Conservation (phyloP, 2,329 filamentous ascomycete species). For the Clonostachys solani region DNA sequence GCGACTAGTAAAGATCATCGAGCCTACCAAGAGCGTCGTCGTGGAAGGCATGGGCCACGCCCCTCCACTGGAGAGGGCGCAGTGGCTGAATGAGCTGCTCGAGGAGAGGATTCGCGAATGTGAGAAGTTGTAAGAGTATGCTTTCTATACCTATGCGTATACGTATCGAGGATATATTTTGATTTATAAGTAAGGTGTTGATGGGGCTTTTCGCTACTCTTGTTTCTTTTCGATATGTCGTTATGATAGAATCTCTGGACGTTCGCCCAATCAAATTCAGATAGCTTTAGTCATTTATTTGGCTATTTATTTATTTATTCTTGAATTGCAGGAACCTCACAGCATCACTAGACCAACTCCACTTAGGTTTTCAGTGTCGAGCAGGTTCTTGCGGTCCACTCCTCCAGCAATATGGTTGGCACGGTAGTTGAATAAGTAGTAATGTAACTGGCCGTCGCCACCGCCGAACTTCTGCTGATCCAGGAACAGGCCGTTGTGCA, state of each 20-base stretch:
- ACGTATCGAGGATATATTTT: neutral
- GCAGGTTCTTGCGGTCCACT: conserved; percentile 71
- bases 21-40: conserved; percentile 57
- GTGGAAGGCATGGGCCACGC: conserved; percentile 75
- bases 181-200: too few relatives aligned
- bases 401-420: conserved; percentile 82
- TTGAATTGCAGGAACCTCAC: conserved; percentile 14
- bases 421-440: conserved; percentile 97
- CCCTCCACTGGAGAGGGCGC: conserved; percentile 64
- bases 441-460: conserved; percentile 92
- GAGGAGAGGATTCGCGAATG: conserved; percentile 49
- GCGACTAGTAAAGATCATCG: conserved; percentile 60
- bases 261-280: too few relatives aligned
- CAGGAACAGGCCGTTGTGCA: conserved; percentile 92
- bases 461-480: conserved; percentile 92
- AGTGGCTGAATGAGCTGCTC: conserved; percentile 64
- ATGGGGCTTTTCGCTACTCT: too few relatives aligned
- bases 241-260: too few relatives aligned
- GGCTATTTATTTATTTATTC: neutral
- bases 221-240: too few relatives aligned
- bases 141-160: neutral
- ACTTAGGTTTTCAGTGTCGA: conserved; percentile 75
- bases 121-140: conserved; percentile 1
- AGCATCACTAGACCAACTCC: conserved; percentile 87
- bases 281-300: too few relatives aligned